These are phyloP conservation scores for Pseudocercospora fijiensis DNA, from an alignment of 2,329 filamentous ascomycete species.

Conservation along the genomic window DNA sequence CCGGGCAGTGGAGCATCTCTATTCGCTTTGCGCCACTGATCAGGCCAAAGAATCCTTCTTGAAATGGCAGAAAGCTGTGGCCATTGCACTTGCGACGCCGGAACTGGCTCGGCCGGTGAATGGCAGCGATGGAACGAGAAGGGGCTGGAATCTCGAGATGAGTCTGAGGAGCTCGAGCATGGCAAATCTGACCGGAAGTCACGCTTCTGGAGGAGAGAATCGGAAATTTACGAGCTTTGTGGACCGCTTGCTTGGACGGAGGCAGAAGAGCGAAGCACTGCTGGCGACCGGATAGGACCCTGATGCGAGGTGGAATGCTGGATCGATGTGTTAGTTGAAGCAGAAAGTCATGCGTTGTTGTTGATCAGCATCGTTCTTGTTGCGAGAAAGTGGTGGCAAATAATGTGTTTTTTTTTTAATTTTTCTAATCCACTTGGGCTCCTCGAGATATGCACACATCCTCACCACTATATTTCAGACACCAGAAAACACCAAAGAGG, in stretches of 20 bases:
- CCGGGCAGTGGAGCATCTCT: conserved; percentile 33
- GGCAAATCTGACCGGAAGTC: conserved; percentile 2
- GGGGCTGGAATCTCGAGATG: conserved; percentile 25
- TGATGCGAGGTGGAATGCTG: background rate
- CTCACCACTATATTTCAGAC: too few species aligned
- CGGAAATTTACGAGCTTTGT: conserved; percentile 36
- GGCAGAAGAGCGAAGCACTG: conserved; percentile 19
- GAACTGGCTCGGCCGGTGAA: conserved; percentile 29
- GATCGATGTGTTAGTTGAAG: background rate
- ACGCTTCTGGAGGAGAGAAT: conserved; percentile 28
- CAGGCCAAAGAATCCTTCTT: conserved; percentile 35
- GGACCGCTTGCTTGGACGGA: conserved; percentile 38
- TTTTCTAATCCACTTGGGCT: background rate
- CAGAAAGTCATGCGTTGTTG: background rate
- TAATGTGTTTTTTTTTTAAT: background rate
- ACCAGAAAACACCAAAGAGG: too few species aligned
- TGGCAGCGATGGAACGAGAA: conserved; percentile 9
- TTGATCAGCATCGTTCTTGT: background rate
- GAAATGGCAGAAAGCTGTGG: conserved; percentile 35
- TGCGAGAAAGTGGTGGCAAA: background rate
- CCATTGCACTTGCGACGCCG: conserved; percentile 22
- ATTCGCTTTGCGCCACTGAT: conserved; percentile 31
- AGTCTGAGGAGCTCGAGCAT: conserved; percentile 18
- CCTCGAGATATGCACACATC: background rate
- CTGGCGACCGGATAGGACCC: background rate